Evolutionary conservation across 1,284 basidiomycete genomes (phyloP), one percentile per base, ranked within the genome.

Genomic region (Singerocomus rubriflavus): DNA sequence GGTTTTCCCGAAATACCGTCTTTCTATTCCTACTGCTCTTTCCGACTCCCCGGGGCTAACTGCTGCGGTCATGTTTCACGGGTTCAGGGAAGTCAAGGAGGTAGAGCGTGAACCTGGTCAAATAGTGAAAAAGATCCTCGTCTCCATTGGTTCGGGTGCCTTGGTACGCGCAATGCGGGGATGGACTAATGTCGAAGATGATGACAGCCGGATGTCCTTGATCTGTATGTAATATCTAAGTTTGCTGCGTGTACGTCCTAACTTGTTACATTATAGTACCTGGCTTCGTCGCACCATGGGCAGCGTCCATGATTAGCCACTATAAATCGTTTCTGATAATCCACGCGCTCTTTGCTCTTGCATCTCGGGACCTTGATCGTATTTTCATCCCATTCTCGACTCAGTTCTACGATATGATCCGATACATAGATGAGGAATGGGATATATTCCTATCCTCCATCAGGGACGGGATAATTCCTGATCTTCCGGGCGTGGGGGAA

Each of bases 341-440:
- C 10, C 52, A 59, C 27, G 48, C 48, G 4, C 44, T 60, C 14
- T 59, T 59, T 44, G 37, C 30, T n/a, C 52, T 59, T 3, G 50
- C 44, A 6, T 31, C 43, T 21, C 33, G 26, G 9, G 42, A 46
- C 13, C 21, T 49, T 8, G 48, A 57, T n/a, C 37, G 4, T 14
- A 49, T 59, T 4, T 5, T 5, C 13, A 29, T 27, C 16, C 7
- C 34, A 11, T 50, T 48, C 14, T 26, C 25, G 12, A 53, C 48
- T 16, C 6, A 44, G n/a, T 48, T 58, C 27, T n/a, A 41, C 12
- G 53, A 58, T 41, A 29, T 60, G 36, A 11, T 55, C 7, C 49
- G 27, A 14, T 40, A 50, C 14, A 14, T 59, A 5, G 48, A 56
- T 3, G 42, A 56, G 21, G 41, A 53, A 4, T 57, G 52, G 59